phyloP scores from a whole-genome alignment of 2,329 filamentous ascomycete species.

The Sporothrix dimorphospora region DNA sequence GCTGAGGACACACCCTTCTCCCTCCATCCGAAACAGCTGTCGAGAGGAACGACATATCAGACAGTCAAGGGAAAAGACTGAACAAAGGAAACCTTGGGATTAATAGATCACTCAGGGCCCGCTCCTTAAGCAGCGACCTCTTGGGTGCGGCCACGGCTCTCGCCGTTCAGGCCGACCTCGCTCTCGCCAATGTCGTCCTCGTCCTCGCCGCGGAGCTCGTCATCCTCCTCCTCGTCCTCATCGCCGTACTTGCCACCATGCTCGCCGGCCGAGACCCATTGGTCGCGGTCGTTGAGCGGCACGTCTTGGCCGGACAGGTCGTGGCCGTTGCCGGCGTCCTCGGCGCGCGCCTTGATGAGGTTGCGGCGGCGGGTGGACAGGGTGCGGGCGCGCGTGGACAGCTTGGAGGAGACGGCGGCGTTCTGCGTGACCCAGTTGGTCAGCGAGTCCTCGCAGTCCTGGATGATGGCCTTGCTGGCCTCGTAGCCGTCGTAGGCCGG shows the following conservation, averaged over 20 bases:
- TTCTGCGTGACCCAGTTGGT: slow-evolving; percentile 96
- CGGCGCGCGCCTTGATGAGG: slow-evolving; percentile 67
- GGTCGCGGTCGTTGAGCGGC: slow-evolving; percentile 75
- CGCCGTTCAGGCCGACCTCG: slow-evolving; percentile 58
- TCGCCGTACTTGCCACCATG: slow-evolving; percentile 67
- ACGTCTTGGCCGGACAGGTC: slow-evolving; percentile 84
- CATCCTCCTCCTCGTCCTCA: slow-evolving; percentile 65
- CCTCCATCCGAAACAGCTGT: background rate
- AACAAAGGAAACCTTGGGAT: background rate
- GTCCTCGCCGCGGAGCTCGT: slow-evolving; percentile 40
- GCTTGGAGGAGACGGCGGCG: slow-evolving; percentile 82
- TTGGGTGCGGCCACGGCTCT: slow-evolving; percentile 59
- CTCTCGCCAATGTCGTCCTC: slow-evolving; percentile 47
- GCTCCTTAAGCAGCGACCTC: slow-evolving; percentile 52
- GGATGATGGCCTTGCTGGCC: slow-evolving; percentile 97
- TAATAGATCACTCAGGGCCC: no score
- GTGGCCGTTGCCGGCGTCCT: slow-evolving; percentile 73
- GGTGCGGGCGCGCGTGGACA: slow-evolving; percentile 84
- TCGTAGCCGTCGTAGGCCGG: slow-evolving; percentile 97
- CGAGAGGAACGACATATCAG: slow-evolving; percentile 1
- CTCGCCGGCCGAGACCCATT: slow-evolving; percentile 76
- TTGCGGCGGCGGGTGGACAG: slow-evolving; percentile 82
- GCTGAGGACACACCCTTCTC: slow-evolving; percentile 3
- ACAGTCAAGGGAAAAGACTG: slow-evolving; percentile 1
- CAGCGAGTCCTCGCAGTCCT: slow-evolving; percentile 96